Base-by-base conservation (phyloP, 2,329 filamentous ascomycete genomes). In the Colletotrichum magnum region DNA sequence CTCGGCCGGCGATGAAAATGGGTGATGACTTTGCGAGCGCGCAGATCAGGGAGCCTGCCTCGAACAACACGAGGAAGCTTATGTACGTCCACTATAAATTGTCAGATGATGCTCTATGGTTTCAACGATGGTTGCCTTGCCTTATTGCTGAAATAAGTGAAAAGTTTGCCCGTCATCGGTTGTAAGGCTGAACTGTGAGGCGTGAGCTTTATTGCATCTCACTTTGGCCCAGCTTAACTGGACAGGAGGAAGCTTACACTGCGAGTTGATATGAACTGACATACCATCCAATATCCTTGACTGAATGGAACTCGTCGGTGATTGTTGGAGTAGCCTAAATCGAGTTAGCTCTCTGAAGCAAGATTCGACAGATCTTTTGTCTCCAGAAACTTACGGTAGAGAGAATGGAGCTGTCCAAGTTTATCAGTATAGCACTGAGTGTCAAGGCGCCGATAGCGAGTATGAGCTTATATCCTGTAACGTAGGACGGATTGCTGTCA, bases 201-300 rank as follows among this genome's bases (percentile, higher is more conserved):
- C 41, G 58, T 77, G 43, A 54, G 45, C n/a, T n/a, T 21, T 21
- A 5, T 2, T 5, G 16, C 10, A 12, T 43, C 41, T 43, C 5
- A 36, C 32, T 36, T 36, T 2, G 7, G 7, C 9, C 10, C 7
- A 10, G 32, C 7, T 10, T 4, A 36, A 36, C 9, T 36, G 32
- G 32, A 3, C 7, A 36, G 7, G 32, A 36, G 10, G 32, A 36
- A 36, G 1, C 83, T 76, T 58, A 88, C 78, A 62, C 48, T 5
- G 59, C 90, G 5, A 87, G 81, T 39, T 83, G 81, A 72, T 86
- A 87, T 26, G 84, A 82, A 62, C 82, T 83, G 5, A 82, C 84
- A 73, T 89, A 88, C 87, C 87, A 89, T 45, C 86, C 87, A 12
- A 88, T 83, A 71, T 89, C 86, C 5, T 77, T 74, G 0, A 88